Conservation (phyloP, 2,329 filamentous ascomycete species). For the Epichloe elymi region DNA sequence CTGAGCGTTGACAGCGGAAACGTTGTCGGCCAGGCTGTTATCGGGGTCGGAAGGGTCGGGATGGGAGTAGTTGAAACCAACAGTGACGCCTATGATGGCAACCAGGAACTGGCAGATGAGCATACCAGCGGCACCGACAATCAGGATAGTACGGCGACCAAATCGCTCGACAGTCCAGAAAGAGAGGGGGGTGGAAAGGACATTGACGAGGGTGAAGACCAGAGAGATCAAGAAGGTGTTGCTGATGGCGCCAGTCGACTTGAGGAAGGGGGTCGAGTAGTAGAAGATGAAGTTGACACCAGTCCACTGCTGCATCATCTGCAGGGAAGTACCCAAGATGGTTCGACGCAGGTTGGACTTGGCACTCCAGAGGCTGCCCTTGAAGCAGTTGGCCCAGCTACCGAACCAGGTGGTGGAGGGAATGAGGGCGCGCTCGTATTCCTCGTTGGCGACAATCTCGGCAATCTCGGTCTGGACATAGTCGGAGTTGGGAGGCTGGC, state of each 20-base stretch:
- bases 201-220: constrained; percentile 81
- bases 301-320: constrained; percentile 76
- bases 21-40: constrained; percentile 34
- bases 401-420: constrained; percentile 51
- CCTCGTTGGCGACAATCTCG: constrained; percentile 79
- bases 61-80: constrained; percentile 39
- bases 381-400: constrained; percentile 58
- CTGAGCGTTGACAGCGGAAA: constrained; percentile 50
- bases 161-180: constrained; percentile 77
- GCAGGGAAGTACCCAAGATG: constrained; percentile 57
- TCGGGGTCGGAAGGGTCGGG: constrained; percentile 28
- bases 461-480: constrained; percentile 73
- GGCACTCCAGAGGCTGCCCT: constrained; percentile 45
- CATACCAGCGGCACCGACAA: constrained; percentile 72
- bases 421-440: constrained; percentile 63
- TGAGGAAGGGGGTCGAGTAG: constrained; percentile 75
- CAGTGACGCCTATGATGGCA: constrained; percentile 57
- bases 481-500: constrained; percentile 57
- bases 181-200: constrained; percentile 70
- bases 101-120: constrained; percentile 78
- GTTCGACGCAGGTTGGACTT: constrained; percentile 59
- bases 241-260: constrained; percentile 59
- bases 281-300: constrained; percentile 93
- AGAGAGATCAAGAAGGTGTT: constrained; percentile 76
- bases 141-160: constrained; percentile 67